phyloP scores from a whole-genome alignment of 1,284 basidiomycete genomes.

The Ceratobasidium sp. region DNA sequence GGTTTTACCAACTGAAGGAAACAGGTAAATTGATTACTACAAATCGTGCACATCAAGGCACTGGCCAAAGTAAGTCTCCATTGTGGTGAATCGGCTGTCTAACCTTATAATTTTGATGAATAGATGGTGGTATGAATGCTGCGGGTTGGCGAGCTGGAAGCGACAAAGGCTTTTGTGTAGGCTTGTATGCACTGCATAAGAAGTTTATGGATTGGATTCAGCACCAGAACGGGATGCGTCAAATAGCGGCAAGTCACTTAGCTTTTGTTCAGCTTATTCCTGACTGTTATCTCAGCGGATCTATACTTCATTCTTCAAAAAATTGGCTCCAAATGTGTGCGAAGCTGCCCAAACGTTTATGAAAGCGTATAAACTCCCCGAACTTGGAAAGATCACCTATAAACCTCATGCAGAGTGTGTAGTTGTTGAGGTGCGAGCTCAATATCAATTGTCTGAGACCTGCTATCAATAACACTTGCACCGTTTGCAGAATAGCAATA shows the following conservation, averaged over 20 bases:
- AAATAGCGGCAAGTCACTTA: no score
- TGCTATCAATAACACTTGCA: no score
- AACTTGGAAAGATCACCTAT: background rate
- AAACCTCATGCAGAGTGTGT: background rate
- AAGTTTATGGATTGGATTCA: no score
- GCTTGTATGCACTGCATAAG: background rate
- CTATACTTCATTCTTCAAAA: background rate
- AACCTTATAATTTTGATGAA: no score
- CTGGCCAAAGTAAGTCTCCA: constrained; percentile 2
- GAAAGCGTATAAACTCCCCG: background rate
- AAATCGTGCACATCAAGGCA: background rate
- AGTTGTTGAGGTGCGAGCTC: background rate
- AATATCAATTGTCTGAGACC: no score
- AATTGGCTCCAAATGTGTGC: background rate
- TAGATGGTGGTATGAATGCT: background rate
- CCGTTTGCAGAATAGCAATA: no score
- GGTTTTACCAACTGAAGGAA: background rate
- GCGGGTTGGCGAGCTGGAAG: background rate
- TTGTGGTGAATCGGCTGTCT: no score
- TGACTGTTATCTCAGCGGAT: background rate
- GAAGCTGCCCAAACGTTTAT: background rate
- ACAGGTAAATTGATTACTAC: background rate
- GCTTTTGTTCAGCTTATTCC: no score
- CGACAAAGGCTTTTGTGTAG: background rate
- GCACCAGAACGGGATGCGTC: no score